Evolutionary conservation across 345 rosid genomes (phyloP), one percentile per base, ranked within the genome.

Genomic region (Ricinus communis): DNA sequence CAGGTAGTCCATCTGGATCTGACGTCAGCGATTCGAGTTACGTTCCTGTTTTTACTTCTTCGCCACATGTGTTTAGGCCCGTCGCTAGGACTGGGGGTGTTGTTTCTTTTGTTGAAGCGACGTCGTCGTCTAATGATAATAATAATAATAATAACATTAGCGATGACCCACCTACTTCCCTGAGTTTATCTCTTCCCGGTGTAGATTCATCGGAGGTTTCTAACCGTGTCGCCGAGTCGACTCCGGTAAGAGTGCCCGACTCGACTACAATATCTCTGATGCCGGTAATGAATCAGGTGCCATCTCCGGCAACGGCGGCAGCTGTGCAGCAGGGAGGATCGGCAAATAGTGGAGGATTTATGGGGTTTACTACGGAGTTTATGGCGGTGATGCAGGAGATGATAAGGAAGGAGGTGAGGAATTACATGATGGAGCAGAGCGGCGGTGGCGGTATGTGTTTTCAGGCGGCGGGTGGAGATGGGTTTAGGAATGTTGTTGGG

Each of bases 361-460:
- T 78, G 36, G 94, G 94, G 51, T 86, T 88, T 14, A 84, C 82
- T 36, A 72, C 83, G 21, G 97, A 94, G 62, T 86, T 94, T 47
- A 84, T 88, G 88, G 82, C 81, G 71, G 91, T 88, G 81, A 80
- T 94, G 84, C 96, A 94, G n/a, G 98, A 94, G 56, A 94, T 94
- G 97, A 85, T 94, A 68, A 91, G 79, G 76, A 81, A 65, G 68
- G 98, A 94, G 76, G 97, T 94, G 77, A 88, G 88, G 80, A 88
- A 74, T 62, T 94, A 90, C 76, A 88, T 94, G 97, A 72, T 83
- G 74, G 94, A 86, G 73, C 83, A 85, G 62, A 73, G 75, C 12
- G 75, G 80, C 14, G 75, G 64, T 12, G 79, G 72, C 8, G 79
- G 83, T 8, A 74, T 88, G 85, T 88, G 87, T 76, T 87, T 33